phyloP scores from a whole-genome alignment of 2,329 filamentous ascomycete genomes.

The Aspergillus ochraceus region DNA sequence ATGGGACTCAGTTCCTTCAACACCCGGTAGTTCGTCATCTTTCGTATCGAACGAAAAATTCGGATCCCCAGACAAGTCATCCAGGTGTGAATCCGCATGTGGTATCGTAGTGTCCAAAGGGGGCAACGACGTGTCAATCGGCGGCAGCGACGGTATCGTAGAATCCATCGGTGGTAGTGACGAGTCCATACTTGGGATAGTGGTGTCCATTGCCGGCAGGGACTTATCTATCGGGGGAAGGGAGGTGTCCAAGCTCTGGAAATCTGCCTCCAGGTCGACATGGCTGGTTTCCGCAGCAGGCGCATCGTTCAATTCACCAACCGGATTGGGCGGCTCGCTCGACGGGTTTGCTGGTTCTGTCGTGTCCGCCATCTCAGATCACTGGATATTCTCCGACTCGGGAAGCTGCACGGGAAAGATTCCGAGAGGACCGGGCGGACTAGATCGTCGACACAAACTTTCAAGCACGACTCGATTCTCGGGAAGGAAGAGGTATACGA shows the following conservation, averaged over 20 bases:
- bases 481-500: background rate
- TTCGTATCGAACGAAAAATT: conserved; percentile 20
- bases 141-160: conserved; percentile 28
- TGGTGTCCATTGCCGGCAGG: conserved; percentile 26
- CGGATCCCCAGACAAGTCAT: conserved; percentile 4
- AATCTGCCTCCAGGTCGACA: background rate
- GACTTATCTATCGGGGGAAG: conserved; percentile 27
- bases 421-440: background rate
- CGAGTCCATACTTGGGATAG: conserved; percentile 29
- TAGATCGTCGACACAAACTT: background rate
- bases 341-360: conserved; percentile 19
- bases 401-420: background rate
- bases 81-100: conserved; percentile 16
- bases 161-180: conserved; percentile 32
- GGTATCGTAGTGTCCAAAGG: conserved; percentile 29
- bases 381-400: background rate
- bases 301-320: conserved; percentile 10
- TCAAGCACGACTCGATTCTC: background rate
- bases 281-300: background rate
- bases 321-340: conserved; percentile 18
- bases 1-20: conserved; percentile 1
- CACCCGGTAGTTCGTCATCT: conserved; percentile 5
- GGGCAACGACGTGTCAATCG: conserved; percentile 28
- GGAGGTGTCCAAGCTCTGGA: conserved; percentile 18
- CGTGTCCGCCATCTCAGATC: conserved; percentile 22